Evolutionary conservation across 805 yeast genomes (phyloP).

Genomic region (Komagataella phaffii): DNA sequence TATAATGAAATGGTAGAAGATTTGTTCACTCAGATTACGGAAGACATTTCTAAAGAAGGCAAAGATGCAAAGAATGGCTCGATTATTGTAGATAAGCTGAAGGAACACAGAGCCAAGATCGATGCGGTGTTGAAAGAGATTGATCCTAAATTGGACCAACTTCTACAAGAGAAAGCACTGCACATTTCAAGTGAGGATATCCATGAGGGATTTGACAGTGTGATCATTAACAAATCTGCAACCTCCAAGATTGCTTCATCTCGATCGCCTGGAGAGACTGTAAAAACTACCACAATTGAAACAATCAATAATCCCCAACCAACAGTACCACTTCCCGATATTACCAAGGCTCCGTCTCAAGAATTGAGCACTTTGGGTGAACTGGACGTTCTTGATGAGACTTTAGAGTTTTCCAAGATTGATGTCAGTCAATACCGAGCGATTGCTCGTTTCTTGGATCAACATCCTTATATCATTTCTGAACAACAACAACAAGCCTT

Average conservation of each 20-base stretch:
- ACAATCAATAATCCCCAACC: constrained; percentile 1
- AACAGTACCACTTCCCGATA: neutral
- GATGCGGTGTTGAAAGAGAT: constrained; percentile 53
- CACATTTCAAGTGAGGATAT: constrained; percentile 86
- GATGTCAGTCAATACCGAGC: constrained; percentile 30
- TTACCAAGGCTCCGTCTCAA: constrained; percentile 13
- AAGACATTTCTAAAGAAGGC: constrained; percentile 38
- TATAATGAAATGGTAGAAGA: constrained; percentile 92
- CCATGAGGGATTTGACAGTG: constrained; percentile 83
- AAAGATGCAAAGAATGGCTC: constrained; percentile 28
- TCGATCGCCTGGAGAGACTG: constrained; percentile 5
- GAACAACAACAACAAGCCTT: constrained; percentile 86
- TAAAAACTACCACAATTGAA: neutral
- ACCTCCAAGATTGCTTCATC: constrained; percentile 6
- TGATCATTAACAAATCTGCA: constrained; percentile 55
- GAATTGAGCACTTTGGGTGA: constrained; percentile 28
- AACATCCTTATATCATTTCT: constrained; percentile 56
- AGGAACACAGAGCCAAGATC: constrained; percentile 59
- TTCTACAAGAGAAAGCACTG: constrained; percentile 55
- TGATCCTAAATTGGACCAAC: constrained; percentile 47
- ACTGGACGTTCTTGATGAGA: constrained; percentile 44
- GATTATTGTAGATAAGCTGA: constrained; percentile 24
- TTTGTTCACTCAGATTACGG: constrained; percentile 61
- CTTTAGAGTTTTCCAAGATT: constrained; percentile 51
- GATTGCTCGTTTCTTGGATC: constrained; percentile 37